Evolutionary conservation across 2,329 filamentous ascomycete genomes (phyloP), one percentile per base, ranked within the genome.

Genomic region (Arachnopeziza araneosa): DNA sequence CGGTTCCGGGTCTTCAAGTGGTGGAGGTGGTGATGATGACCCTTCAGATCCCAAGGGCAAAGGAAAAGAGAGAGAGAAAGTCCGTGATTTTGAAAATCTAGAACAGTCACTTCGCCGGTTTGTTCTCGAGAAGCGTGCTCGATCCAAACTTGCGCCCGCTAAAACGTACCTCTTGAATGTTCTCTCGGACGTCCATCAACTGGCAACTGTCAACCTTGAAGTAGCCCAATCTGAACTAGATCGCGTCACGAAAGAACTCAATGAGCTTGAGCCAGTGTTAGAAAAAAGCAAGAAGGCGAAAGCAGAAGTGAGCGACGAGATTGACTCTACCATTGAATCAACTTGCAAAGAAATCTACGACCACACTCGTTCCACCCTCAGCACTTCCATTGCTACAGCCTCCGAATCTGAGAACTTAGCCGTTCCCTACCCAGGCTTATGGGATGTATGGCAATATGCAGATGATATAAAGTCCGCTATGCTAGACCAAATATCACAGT

Each of bases 161-260:
- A 93, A 92, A 75, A 98, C 93, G 1, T 99, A 99, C 71, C 84
- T 99, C 1, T 79, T 96, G 69, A 99, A 99, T 73, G 88, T 98
- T 24, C 81, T 99, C 36, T 89, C 91, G 67, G 95, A 99, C 70
- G 81, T 99, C 61, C 80, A 91, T 70, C 87, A 85, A 3, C 80
- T 99, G 50, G 93, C 93, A 5, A 85, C 81, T 0, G 91, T 96
- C 68, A 99, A 99, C 73, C 82, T 87, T 24, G 91, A 96, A 65
- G 88, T 97, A 26, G 92, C 93, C 1, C 85, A 91, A 68, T 83
- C 87, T 9, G 95, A 99, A 74, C 79, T 98, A 14, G 85, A 95
- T 60, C 85, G 93, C 26, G 91, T 98, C 1, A 88, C 84, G 8
- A 83, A 83, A 66, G 93, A 97, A 70, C 81, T 99, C 21, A 80